A percentile compares a stretch with the other conserved stretches of the same genome.
These are phyloP conservation scores for Gossypium davidsonii DNA, from an alignment of 441 rosid genomes.

Conservation along the genomic window DNA sequence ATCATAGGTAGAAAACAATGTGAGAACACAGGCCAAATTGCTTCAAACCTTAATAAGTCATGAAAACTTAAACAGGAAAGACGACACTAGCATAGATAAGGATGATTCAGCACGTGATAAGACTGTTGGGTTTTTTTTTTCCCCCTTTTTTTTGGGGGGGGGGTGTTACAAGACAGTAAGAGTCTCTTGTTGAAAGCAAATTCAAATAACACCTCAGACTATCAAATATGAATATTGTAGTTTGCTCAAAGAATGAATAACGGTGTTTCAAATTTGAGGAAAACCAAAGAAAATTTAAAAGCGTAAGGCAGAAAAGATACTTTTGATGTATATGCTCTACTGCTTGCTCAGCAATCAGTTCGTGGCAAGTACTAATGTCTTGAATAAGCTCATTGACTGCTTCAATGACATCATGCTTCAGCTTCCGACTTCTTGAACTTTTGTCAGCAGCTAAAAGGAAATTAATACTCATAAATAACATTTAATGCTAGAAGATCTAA, in stretches of 20 bases:
- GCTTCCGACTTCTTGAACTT: slow-evolving; percentile 74
- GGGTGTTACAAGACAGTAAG: background rate
- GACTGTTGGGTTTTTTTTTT: background rate
- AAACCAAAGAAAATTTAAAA: background rate
- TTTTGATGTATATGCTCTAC: slow-evolving; percentile 98
- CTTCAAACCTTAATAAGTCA: background rate
- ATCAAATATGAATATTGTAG: background rate
- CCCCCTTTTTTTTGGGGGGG: background rate
- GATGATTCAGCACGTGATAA: background rate
- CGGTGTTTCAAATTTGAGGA: background rate
- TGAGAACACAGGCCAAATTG: background rate
- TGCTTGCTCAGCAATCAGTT: slow-evolving; percentile 98
- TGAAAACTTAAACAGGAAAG: background rate
- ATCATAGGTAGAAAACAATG: background rate
- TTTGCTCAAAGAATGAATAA: background rate
- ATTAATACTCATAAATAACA: slow-evolving; percentile 9
- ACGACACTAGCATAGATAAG: background rate
- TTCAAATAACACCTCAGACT: background rate
- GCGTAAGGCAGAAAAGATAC: slow-evolving; percentile 35
- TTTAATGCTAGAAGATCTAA: slow-evolving; percentile 2
- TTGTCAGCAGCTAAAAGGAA: slow-evolving; percentile 75
- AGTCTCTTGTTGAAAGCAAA: background rate
- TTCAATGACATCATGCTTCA: slow-evolving; percentile 94
- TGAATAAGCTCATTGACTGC: slow-evolving; percentile 92
- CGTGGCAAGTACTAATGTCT: slow-evolving; percentile 82